Percentiles rank a stretch among this genome's conserved stretches.
Conservation (phyloP, 352 stramenopile genomes). For the Thraustochytrium sp. region DNA sequence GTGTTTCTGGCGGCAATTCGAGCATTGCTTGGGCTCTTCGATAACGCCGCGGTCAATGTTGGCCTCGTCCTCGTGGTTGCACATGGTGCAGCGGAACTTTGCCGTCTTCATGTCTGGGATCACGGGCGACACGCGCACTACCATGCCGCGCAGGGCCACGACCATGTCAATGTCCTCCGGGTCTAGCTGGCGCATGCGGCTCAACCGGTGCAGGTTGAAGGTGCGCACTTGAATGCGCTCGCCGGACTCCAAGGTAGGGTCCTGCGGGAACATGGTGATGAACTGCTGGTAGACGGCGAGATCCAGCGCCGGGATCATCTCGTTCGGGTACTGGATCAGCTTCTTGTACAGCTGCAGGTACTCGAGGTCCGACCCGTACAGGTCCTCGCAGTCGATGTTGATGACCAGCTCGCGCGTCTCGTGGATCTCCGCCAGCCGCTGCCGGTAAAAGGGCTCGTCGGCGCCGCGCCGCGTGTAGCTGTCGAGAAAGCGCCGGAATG, state of each 20-base stretch:
- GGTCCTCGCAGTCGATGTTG: constrained; percentile 82
- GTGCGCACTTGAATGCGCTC: constrained; percentile 84
- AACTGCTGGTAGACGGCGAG: constrained; percentile 88
- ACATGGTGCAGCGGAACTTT: constrained; percentile 47
- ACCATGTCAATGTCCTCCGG: constrained; percentile 94
- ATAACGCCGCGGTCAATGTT: constrained; percentile 83
- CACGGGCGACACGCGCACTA: constrained; percentile 88
- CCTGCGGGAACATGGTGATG: constrained; percentile 56
- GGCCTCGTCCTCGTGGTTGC: constrained; percentile 25
- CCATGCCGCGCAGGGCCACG: constrained; percentile 93
- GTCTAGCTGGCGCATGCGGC: constrained; percentile 90
- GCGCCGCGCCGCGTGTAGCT: constrained; percentile 59
- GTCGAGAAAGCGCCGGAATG: constrained; percentile 79
- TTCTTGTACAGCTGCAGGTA: constrained; percentile 88
- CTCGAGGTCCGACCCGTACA: constrained; percentile 65
- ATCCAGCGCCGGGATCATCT: constrained; percentile 75
- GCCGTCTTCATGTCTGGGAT: constrained; percentile 95
- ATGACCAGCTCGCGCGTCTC: constrained; percentile 74
- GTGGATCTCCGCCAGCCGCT: constrained; percentile 65
- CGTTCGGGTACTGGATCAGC: constrained; percentile 88
- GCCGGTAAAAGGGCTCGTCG: constrained; percentile 59
- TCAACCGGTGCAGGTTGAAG: constrained; percentile 89
- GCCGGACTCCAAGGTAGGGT: constrained; percentile 57
- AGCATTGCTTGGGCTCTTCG: constrained; percentile 81
- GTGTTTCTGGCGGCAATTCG: constrained; percentile 52